These are phyloP conservation scores for Lactifluus volemus DNA, from an alignment of 768 basidiomycete species.

Conservation along the genomic window DNA sequence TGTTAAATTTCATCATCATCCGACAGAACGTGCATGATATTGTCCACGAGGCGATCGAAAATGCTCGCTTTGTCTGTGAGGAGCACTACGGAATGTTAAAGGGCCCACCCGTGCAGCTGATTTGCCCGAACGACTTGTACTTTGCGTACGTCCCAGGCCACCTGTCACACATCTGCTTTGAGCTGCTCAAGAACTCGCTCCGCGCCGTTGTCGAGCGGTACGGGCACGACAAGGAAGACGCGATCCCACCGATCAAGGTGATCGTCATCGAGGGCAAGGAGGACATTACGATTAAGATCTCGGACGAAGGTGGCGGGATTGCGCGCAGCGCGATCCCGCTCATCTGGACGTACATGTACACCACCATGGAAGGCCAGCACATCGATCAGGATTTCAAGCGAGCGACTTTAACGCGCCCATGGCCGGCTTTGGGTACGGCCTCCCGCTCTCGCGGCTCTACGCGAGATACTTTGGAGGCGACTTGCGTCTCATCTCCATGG, in stretches of 20 bases:
- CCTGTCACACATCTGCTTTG: constrained; percentile 93
- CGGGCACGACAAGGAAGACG: constrained; percentile 70
- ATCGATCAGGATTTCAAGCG: constrained; percentile 73
- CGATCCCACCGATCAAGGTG: constrained; percentile 87
- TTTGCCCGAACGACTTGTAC: constrained; percentile 77
- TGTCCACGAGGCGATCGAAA: constrained; percentile 97
- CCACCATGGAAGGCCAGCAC: constrained; percentile 65
- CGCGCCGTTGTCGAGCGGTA: constrained; percentile 92
- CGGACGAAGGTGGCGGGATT: constrained; percentile 95
- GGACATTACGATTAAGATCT: constrained; percentile 98
- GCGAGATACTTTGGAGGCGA: constrained; percentile 95
- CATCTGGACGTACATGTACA: constrained; percentile 99
- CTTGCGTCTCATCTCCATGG: constrained; percentile 92
- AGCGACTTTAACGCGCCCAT: constrained; percentile 95
- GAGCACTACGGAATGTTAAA: constrained; percentile 93
- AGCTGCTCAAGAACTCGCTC: constrained; percentile 94
- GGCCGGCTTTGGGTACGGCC: constrained; percentile 94
- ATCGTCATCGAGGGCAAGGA: constrained; percentile 96
- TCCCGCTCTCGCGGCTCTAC: constrained; percentile 90
- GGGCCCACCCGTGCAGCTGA: constrained; percentile 92
- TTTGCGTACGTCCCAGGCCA: constrained; percentile 98
- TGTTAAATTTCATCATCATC: background rate
- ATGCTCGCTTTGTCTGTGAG: constrained; percentile 90
- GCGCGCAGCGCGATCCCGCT: constrained; percentile 81
- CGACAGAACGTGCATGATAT: constrained; percentile 88